Evolutionary conservation across 257 asterid genomes (phyloP).

Genomic region (Dorcoceras hygrometricum): DNA sequence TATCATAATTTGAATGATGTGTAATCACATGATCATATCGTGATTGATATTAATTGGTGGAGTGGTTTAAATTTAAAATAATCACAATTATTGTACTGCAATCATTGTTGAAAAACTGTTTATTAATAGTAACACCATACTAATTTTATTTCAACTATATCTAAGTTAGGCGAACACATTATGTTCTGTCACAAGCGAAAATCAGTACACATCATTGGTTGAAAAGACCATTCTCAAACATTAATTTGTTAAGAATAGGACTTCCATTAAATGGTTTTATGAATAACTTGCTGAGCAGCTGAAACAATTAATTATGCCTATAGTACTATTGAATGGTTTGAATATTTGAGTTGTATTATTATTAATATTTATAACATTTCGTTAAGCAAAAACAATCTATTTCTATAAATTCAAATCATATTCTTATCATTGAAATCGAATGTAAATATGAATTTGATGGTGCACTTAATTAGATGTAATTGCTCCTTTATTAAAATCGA

Average conservation of each 20-base stretch:
- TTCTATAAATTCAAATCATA: not conserved
- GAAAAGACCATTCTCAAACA: not conserved
- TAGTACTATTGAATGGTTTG: no score
- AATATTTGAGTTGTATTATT: no score
- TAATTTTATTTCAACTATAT: not conserved
- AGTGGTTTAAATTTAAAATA: slow-evolving; percentile 21
- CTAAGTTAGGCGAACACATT: not conserved
- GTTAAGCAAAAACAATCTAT: no score
- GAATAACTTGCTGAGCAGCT: no score
- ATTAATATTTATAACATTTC: no score
- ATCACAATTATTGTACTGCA: slow-evolving; percentile 26
- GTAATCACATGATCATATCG: slow-evolving; percentile 10
- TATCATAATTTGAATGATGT: slow-evolving; percentile 20
- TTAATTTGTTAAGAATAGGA: no score
- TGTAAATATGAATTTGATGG: not conserved
- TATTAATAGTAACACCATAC: not conserved
- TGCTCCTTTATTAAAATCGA: not conserved
- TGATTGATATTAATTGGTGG: slow-evolving; percentile 21
- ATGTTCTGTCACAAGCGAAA: not conserved
- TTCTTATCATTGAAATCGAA: not conserved
- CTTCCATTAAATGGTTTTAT: no score
- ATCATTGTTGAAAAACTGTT: slow-evolving; percentile 2
- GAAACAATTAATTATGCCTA: no score
- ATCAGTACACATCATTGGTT: not conserved
- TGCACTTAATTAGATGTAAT: not conserved